These are phyloP conservation scores for Boletus vinaceobasis DNA, from an alignment of 768 basidiomycete species.

Conservation along the genomic window DNA sequence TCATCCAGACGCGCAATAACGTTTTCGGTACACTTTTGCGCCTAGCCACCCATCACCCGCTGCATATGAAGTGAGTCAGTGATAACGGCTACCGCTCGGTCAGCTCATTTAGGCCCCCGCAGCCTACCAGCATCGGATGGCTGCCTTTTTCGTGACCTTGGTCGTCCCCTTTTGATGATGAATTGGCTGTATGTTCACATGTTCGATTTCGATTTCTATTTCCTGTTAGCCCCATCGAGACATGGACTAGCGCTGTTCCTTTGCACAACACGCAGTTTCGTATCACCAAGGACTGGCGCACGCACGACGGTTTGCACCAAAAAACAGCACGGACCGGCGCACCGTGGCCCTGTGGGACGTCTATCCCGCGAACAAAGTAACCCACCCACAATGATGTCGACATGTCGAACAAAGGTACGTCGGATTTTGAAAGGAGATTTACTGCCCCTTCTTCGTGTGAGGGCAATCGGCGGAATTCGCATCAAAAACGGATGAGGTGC, in stretches of 20 bases:
- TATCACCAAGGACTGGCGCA: background rate
- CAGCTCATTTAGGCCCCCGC: background rate
- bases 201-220: background rate
- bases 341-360: background rate
- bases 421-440: background rate
- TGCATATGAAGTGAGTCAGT: background rate
- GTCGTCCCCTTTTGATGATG: background rate
- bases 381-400: background rate
- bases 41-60: background rate
- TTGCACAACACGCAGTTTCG: background rate
- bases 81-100: background rate
- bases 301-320: background rate
- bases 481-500: background rate
- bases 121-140: background rate
- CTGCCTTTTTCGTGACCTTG: background rate
- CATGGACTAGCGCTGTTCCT: background rate
- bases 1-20: background rate
- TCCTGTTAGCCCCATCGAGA: conserved; percentile 3
- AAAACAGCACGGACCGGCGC: background rate
- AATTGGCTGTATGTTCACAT: background rate
- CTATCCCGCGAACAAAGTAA: background rate
- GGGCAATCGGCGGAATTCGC: background rate
- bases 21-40: background rate
- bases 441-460: background rate
- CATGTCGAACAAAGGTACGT: background rate